A percentile compares a stretch with the other conserved stretches of the same genome.
These are phyloP conservation scores for Yamadazyma kitorensis DNA, from an alignment of 805 yeast species.

Conservation along the genomic window DNA sequence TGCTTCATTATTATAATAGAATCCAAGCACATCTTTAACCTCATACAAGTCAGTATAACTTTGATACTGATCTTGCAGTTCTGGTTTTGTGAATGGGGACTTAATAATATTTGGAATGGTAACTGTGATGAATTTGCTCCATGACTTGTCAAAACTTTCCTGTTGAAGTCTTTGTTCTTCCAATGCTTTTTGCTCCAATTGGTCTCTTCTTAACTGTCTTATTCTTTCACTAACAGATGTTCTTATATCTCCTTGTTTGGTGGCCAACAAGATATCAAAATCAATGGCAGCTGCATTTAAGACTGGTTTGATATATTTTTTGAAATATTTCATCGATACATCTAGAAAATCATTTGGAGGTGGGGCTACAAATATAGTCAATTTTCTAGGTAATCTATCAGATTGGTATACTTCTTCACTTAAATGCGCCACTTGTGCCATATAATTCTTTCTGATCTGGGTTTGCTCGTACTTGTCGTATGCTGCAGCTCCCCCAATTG, in stretches of 20 bases:
- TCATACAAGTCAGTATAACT: constrained; percentile 32
- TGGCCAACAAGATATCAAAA: constrained; percentile 71
- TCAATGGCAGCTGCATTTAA: constrained; percentile 82
- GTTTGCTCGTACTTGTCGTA: constrained; percentile 79
- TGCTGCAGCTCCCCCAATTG: constrained; percentile 67
- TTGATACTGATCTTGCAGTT: constrained; percentile 17
- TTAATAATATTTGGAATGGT: constrained; percentile 12
- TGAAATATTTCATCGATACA: constrained; percentile 67
- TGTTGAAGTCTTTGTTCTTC: constrained; percentile 4
- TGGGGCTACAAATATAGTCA: constrained; percentile 88
- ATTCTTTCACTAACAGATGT: constrained; percentile 77
- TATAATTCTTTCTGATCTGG: constrained; percentile 61
- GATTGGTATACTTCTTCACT: constrained; percentile 47
- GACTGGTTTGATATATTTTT: constrained; percentile 80
- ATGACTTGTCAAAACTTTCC: constrained; percentile 19
- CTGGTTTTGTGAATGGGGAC: constrained; percentile 8
- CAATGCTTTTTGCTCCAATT: constrained; percentile 5
- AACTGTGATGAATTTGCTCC: constrained; percentile 25
- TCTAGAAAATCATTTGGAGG: constrained; percentile 92
- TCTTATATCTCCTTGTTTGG: constrained; percentile 88
- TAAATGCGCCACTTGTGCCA: constrained; percentile 52
- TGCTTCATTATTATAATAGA: constrained; percentile 38
- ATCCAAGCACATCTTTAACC: constrained; percentile 54
- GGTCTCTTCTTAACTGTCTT: constrained; percentile 58
- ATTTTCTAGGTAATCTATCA: constrained; percentile 62